Evolutionary conservation across 768 basidiomycete genomes (phyloP), one percentile per base, ranked within the genome.

Genomic region (Galerina marginata): DNA sequence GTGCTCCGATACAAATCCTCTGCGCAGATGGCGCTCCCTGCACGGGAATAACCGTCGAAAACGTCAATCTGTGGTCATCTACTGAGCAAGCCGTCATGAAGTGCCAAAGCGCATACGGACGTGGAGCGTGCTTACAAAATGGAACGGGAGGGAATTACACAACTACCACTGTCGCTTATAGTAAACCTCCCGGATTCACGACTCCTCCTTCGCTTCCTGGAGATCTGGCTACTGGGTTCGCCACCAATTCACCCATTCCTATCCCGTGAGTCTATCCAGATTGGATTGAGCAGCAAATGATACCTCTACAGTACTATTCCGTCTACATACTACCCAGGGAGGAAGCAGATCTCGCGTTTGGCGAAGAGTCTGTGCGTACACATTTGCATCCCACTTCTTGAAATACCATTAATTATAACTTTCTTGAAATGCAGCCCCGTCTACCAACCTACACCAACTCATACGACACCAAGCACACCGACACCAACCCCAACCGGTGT

Each of bases 41-140:
- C 39, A 53, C 51, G 12, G 51, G 39, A 23, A 53, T 53, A 26
- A 53, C 51, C 26, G 23, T 53, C 11, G 39, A 23, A 2, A 53
- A 53, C 6, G 51, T 53, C 23, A 53, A 53, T n/a, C 39, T 53
- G 51, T 53, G 51, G 51, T 53, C 51, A 4, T 38, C 51, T 40
- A 53, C 51, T 12, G 38, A 40, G 37, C 11, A 25, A 38, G 38
- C 51, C 6, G 39, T 53, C 33, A 39, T 53, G 39, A 53, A 53
- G 16, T 53, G 51, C 39, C 38, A 53, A 4, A 53, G 51, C 15
- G 51, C 51, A 1, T 53, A 53, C 36, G 51, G 51, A 10, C 25
- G 38, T 15, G 51, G 51, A 53, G 51, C 51, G 12, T 53, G 51
- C 39, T 39, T 53, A n/a, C 39, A 53, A 26, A 42, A 20, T n/a